Evolutionary conservation across 441 rosid species (phyloP).

Genomic region (Erodium moschatum): DNA sequence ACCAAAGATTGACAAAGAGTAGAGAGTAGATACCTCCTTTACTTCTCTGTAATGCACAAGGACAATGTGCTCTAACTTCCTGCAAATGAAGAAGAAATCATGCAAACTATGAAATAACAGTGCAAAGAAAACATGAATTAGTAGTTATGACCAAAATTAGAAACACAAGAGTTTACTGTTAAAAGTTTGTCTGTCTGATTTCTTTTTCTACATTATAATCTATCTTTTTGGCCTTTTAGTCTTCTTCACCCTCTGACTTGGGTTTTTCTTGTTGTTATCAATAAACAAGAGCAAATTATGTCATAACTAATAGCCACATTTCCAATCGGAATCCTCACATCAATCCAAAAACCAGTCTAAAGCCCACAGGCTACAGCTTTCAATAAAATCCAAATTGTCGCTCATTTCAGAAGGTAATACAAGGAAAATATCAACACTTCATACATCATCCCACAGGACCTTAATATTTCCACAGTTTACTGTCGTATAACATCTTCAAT

Average conservation of each 20-base stretch:
- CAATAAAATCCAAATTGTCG: background rate
- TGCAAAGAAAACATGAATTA: background rate
- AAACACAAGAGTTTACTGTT: background rate
- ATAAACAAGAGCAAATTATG: background rate
- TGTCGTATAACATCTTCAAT: background rate
- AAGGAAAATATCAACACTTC: background rate
- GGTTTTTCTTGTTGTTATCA: background rate
- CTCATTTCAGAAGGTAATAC: background rate
- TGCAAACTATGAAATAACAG: background rate
- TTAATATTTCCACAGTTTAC: background rate
- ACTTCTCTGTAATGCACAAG: slow-evolving; percentile 68
- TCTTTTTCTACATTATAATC: background rate
- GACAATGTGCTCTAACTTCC: slow-evolving; percentile 56
- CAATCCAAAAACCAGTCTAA: background rate
- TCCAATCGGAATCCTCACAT: background rate
- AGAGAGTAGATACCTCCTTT: slow-evolving; percentile 40
- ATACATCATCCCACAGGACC: background rate
- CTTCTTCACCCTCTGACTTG: background rate
- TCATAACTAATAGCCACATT: background rate
- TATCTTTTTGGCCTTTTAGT: background rate
- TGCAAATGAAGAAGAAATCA: slow-evolving; percentile 26
- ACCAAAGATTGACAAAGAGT: slow-evolving; percentile 7
- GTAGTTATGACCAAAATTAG: no score
- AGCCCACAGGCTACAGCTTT: background rate
- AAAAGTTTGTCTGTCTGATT: background rate